Evolutionary conservation across 2,329 filamentous ascomycete genomes (phyloP).

Genomic region (Aspergillus ibericus): DNA sequence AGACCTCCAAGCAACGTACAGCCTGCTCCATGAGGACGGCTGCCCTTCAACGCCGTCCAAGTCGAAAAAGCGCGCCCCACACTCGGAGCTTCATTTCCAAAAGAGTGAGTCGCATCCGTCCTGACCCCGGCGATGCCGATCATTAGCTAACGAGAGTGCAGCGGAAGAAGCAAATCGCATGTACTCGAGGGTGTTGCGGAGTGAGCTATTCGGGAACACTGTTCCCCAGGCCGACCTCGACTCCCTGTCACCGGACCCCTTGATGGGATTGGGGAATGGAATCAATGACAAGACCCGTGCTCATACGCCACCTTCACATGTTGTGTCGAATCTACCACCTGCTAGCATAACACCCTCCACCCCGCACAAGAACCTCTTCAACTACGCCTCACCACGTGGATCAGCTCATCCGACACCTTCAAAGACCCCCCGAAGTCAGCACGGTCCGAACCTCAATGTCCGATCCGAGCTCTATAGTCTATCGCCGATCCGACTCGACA

Average conservation of each 20-base stretch:
- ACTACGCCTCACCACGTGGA: conserved; percentile 74
- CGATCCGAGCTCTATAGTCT: conserved; percentile 92
- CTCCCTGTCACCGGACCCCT: conserved; percentile 60
- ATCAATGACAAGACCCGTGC: conserved; percentile 68
- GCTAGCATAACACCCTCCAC: conserved; percentile 83
- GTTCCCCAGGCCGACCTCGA: conserved; percentile 77
- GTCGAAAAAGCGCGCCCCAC: conserved; percentile 78
- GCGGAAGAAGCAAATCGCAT: conserved; percentile 94
- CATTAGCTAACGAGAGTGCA: conserved; percentile 30
- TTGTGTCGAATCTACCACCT: conserved; percentile 64
- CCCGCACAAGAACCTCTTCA: conserved; percentile 95
- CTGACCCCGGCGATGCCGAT: not conserved
- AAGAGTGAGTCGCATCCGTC: conserved; percentile 63
- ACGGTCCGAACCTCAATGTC: conserved; percentile 85
- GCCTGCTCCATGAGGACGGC: conserved; percentile 84
- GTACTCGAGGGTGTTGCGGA: conserved; percentile 81
- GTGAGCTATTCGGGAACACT: conserved; percentile 88
- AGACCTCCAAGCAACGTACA: conserved; percentile 91
- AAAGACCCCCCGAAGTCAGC: conserved; percentile 82
- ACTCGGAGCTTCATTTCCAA: conserved; percentile 91
- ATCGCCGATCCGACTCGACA: conserved; percentile 88
- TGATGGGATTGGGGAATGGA: conserved; percentile 46
- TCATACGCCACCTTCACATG: conserved; percentile 75
- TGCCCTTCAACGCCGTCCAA: conserved; percentile 89
- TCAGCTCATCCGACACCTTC: conserved; percentile 85